Percentiles rank a stretch among this genome's conserved stretches.
These are phyloP conservation scores for Penstemon eatonii DNA, from an alignment of 257 asterid species.

Conservation along the genomic window DNA sequence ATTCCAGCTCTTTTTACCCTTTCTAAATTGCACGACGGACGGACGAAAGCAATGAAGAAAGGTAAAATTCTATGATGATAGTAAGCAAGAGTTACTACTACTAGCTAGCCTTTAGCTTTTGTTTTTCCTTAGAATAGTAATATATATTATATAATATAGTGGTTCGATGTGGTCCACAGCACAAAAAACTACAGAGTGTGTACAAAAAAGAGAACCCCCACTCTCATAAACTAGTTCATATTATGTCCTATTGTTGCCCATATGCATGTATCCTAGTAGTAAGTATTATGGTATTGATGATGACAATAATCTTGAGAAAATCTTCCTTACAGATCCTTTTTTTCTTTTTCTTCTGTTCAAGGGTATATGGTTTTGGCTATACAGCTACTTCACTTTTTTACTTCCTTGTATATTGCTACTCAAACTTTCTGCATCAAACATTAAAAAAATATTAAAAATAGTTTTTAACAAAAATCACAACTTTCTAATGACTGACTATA, in stretches of 20 bases:
- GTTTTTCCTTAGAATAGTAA: not conserved
- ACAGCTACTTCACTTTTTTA: constrained; percentile 55
- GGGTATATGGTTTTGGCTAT: constrained; percentile 53
- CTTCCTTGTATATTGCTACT: constrained; percentile 63
- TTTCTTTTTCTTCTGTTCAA: constrained; percentile 32
- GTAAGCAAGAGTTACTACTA: constrained; percentile 31
- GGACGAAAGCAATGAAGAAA: not conserved
- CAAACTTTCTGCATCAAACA: constrained; percentile 66
- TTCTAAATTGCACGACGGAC: too few species aligned
- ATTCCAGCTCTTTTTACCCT: too few species aligned
- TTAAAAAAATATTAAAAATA: not conserved
- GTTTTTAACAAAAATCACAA: not conserved
- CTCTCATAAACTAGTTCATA: constrained; percentile 69
- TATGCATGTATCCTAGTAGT: constrained; percentile 57
- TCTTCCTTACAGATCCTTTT: constrained; percentile 54
- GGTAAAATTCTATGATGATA: constrained; percentile 27
- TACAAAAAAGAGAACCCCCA: constrained; percentile 58
- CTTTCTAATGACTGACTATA: not conserved
- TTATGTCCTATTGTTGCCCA: constrained; percentile 49
- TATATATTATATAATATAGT: constrained; percentile 41
- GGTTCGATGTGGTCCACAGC: constrained; percentile 53
- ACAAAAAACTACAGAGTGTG: constrained; percentile 48
- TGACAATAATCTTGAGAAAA: constrained; percentile 60
- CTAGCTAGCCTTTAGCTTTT: constrained; percentile 48
- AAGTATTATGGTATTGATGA: constrained; percentile 61